Conservation (phyloP, 2,329 filamentous ascomycete species). For the Fusarium ramigenum region DNA sequence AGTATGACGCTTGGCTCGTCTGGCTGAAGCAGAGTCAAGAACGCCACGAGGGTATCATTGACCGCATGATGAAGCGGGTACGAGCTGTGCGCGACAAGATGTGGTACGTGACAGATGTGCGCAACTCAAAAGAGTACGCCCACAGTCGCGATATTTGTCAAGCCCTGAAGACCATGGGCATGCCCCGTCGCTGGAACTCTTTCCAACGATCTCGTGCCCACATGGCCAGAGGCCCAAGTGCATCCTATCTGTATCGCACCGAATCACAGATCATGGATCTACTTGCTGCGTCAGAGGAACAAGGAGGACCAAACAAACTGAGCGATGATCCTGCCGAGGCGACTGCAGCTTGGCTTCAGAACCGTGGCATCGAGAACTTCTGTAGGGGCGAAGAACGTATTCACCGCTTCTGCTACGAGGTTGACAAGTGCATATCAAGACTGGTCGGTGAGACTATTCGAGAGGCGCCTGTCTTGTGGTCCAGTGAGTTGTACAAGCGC, state of each 20-base stretch:
- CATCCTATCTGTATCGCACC: conserved; percentile 78
- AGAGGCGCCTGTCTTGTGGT: conserved; percentile 90
- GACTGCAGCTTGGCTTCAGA: conserved; percentile 82
- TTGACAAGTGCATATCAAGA: conserved; percentile 86
- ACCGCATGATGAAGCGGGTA: conserved; percentile 77
- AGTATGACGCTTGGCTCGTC: conserved; percentile 83
- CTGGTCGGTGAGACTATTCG: conserved; percentile 85
- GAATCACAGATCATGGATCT: conserved; percentile 89
- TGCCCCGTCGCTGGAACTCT: conserved; percentile 65
- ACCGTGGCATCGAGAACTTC: conserved; percentile 87
- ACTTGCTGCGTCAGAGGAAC: conserved; percentile 81
- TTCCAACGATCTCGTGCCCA: conserved; percentile 61
- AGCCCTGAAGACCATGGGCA: conserved; percentile 90
- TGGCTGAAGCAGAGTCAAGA: conserved; percentile 86
- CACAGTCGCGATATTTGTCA: conserved; percentile 86
- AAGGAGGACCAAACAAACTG: conserved; percentile 92
- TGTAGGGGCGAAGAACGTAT: conserved; percentile 95
- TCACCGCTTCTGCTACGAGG: conserved; percentile 90
- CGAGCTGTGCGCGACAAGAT: conserved; percentile 90
- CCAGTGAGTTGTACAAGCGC: conserved; percentile 85
- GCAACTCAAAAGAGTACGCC: conserved; percentile 88
- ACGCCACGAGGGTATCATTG: conserved; percentile 77
- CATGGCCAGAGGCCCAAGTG: conserved; percentile 57
- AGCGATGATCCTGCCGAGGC: conserved; percentile 94
- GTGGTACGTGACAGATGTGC: conserved; percentile 97